Conservation (phyloP, 768 basidiomycete species). For the Zangia roseola region DNA sequence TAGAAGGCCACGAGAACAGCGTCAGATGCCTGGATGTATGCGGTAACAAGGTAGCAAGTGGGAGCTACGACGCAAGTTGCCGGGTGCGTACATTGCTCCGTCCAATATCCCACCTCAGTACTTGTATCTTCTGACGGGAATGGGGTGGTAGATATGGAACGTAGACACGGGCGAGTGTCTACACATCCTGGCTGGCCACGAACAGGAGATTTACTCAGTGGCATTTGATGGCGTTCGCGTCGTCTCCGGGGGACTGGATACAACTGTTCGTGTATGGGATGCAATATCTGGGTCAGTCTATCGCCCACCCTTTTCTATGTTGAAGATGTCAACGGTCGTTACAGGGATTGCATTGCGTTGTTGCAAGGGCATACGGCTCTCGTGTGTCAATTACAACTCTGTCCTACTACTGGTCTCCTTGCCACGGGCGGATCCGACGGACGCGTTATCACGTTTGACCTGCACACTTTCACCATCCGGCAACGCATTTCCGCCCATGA, state of each 20-base stretch:
- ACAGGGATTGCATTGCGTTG: constrained; percentile 76
- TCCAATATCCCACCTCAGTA: not conserved
- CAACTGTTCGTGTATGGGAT: constrained; percentile 91
- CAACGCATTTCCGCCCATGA: constrained; percentile 87
- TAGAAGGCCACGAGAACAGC: constrained; percentile 76
- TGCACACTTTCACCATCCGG: constrained; percentile 42
- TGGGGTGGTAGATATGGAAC: constrained; percentile 72
- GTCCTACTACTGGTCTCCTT: constrained; percentile 51
- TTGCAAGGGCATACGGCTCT: constrained; percentile 91
- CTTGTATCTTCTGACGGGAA: not conserved
- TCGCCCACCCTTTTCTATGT: not conserved
- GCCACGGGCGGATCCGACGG: constrained; percentile 90
- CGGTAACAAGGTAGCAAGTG: constrained; percentile 82
- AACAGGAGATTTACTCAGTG: constrained; percentile 87
- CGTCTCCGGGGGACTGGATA: constrained; percentile 88
- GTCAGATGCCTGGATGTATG: constrained; percentile 89
- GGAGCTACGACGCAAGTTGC: constrained; percentile 89
- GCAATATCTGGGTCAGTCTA: constrained; percentile 72
- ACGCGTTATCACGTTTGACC: constrained; percentile 70
- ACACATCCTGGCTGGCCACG: constrained; percentile 78
- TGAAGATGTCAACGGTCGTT: not conserved
- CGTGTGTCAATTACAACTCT: constrained; percentile 87
- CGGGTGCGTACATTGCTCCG: constrained; percentile 48
- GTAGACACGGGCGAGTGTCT: constrained; percentile 87
- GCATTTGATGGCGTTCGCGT: constrained; percentile 84